Base-by-base conservation (phyloP, 805 yeast species). In the Candida nonsorbophila region DNA sequence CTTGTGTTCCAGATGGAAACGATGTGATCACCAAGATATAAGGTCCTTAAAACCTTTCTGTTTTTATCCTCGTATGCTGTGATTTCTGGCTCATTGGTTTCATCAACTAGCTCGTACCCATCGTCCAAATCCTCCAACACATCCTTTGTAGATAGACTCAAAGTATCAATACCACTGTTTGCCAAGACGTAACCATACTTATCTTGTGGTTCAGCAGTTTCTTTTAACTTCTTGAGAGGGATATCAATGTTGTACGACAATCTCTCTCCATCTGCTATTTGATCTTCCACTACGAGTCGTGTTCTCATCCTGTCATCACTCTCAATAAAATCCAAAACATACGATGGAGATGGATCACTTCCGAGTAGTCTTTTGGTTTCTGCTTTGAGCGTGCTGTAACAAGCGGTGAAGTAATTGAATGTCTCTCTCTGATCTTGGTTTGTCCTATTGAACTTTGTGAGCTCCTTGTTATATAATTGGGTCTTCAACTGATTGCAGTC, bases 1-100 rank as follows among this genome's bases (percentile, higher is more conserved):
- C 88, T 75, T 1, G 83, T 77, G 48, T 86, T 86, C 79, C 84
- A 79, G 11, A 86, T 55, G 9, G 74, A 73, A n/a, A 62, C 69
- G 14, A 87, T 83, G 25, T 68, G 69, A 49, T 86, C 96, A 10
- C 83, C 83, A 29, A 74, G 69, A 41, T 60, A 77, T 31, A 86
- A 56, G 42, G 84, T 72, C 34, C 88, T 67, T 13, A 85, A 55
- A 1, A 86, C 80, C 44, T 79, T 81, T 32, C 94, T 58, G 48
- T 85, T 84, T 42, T 75, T 76, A 48, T 84, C 94, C 37, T 77
- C 81, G 30, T 68, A 66, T 3, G 37, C 29, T 6, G 33, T 17
- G 5, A 33, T 16, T 16, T 46, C 53, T 1, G 36, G 31, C 4
- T 29, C 30, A 11, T 41, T 48, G 5, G 43, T 55, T 11, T 58